Evolutionary conservation across 257 asterid genomes (phyloP).

Genomic region (Mitragyna speciosa): DNA sequence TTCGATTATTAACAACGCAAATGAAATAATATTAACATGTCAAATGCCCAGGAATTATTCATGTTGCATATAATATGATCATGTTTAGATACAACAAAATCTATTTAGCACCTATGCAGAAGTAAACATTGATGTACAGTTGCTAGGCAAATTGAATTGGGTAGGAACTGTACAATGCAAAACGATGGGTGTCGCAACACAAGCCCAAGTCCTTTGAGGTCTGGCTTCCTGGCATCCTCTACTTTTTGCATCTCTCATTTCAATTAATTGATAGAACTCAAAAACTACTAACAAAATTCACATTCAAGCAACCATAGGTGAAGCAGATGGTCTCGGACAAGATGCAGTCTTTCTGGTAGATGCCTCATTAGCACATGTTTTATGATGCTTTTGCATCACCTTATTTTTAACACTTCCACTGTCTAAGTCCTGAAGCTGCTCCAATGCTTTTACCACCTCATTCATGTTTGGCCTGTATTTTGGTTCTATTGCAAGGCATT

Average conservation of each 20-base stretch:
- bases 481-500: slow-evolving; percentile 38
- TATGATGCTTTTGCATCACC: slow-evolving; percentile 37
- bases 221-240: slow-evolving; percentile 2
- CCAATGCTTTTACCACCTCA: slow-evolving; percentile 41
- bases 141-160: not conserved
- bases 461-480: slow-evolving; percentile 38
- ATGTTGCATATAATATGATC: not conserved
- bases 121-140: not conserved
- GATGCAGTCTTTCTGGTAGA: slow-evolving; percentile 38
- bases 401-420: slow-evolving; percentile 40
- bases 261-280: slow-evolving; percentile 2
- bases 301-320: slow-evolving; percentile 35
- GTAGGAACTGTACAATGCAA: slow-evolving; percentile 18
- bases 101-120: not conserved
- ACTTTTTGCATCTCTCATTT: not conserved
- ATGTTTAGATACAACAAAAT: slow-evolving; percentile 6
- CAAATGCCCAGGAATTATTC: slow-evolving; percentile 1
- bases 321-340: slow-evolving; percentile 54
- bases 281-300: not conserved
- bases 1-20: not conserved
- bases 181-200: slow-evolving; percentile 5
- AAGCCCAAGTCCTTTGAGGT: slow-evolving; percentile 3
- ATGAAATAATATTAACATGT: not conserved
- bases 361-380: slow-evolving; percentile 24
- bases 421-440: slow-evolving; percentile 37